Evolutionary conservation across 2,329 filamentous ascomycete species (phyloP), one percentile per base, ranked within the genome.

Genomic region (Periconia digitata): DNA sequence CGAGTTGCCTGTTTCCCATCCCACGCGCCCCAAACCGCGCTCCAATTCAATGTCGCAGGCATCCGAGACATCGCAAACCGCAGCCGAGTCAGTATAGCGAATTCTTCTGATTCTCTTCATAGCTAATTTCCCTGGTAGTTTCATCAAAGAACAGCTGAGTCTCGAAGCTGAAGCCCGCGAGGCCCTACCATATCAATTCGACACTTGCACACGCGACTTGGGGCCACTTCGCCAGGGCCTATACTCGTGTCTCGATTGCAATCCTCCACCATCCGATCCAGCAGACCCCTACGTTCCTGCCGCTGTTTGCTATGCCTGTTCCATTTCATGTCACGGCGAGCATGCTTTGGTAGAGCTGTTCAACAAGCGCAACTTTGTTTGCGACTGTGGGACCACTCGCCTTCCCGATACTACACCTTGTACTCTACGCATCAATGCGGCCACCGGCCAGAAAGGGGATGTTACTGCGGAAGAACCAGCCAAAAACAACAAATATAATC

Each of bases 261-360:
- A 91, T 53, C 91, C 94, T 8, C 83, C 89, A 8, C 88, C 91
- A 1, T 63, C 78, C 2, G 80, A 82, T 38, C 66, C 79, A 1
- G 76, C 81, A 37, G 84, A 85, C 42, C 76, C 85, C 1, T 89
- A 87, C 69, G 82, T 77, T 7, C 79, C 87, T 6, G 94, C 92
- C 3, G 94, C 89, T 21, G 84, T 99, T 47, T 99, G 94, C 78
- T 99, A 99, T 65, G 89, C 92, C 18, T 99, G 94, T 75, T 96
- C 92, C 6, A 90, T 99, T 50, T 89, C 92, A 60, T 99, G 94
- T 69, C 94, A 99, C 65, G 92, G 94, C 58, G 92, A 97, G 65
- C 94, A 99, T 69, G 88, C 82, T 1, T 84, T 99, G 21, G 94
- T 97, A 42, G 94, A 99, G 74, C 87, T 99, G 17, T 99, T 99